These are phyloP conservation scores for Alternaria rosae DNA, from an alignment of 2,329 filamentous ascomycete genomes.

Conservation along the genomic window DNA sequence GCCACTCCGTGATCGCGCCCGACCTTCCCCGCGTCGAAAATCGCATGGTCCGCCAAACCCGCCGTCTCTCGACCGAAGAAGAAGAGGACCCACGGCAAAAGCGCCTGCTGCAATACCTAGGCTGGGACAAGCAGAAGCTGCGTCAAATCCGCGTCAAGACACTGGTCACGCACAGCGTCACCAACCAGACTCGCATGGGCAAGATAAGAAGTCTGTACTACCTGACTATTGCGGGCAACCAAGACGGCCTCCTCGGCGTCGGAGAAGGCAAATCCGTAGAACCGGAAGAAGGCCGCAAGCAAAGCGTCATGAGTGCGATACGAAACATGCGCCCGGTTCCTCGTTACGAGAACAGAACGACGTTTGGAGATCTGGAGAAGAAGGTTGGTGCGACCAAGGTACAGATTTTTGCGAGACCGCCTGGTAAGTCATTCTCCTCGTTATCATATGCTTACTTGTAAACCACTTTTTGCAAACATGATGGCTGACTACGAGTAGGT, in stretches of 20 bases:
- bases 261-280: slow-evolving; percentile 91
- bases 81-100: slow-evolving; percentile 57
- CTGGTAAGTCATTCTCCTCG: slow-evolving; percentile 68
- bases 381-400: slow-evolving; percentile 92
- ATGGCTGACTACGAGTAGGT: slow-evolving; percentile 60
- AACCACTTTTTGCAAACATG: not conserved
- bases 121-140: slow-evolving; percentile 59
- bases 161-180: slow-evolving; percentile 76
- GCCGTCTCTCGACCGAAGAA: slow-evolving; percentile 44
- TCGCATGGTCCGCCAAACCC: slow-evolving; percentile 46
- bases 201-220: slow-evolving; percentile 82
- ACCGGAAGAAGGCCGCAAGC: slow-evolving; percentile 68
- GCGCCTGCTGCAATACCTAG: slow-evolving; percentile 64
- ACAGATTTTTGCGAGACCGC: slow-evolving; percentile 80
- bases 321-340: slow-evolving; percentile 92
- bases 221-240: slow-evolving; percentile 85
- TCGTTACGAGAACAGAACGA: slow-evolving; percentile 90
- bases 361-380: slow-evolving; percentile 79
- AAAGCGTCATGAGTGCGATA: slow-evolving; percentile 82
- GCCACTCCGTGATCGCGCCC: slow-evolving; percentile 55
- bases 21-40: slow-evolving; percentile 58
- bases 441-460: not conserved
- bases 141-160: slow-evolving; percentile 69
- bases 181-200: slow-evolving; percentile 95
- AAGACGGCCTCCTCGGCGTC: slow-evolving; percentile 83